Conservation (phyloP, 1,139 yeast genomes). For the Pichia sp. region DNA sequence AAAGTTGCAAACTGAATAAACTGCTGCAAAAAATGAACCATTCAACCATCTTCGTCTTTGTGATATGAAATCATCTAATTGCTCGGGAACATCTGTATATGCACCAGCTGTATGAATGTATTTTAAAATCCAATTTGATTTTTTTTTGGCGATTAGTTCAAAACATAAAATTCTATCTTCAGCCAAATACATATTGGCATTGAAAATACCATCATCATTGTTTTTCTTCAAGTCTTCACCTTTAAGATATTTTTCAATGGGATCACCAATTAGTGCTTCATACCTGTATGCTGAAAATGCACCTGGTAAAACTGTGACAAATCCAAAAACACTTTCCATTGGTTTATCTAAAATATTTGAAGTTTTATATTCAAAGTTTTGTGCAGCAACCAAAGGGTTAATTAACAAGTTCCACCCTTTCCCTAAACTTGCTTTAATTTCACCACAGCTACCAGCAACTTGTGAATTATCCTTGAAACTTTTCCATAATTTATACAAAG, state of each 20-base stretch:
- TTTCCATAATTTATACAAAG: conserved; percentile 74
- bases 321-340: conserved; percentile 76
- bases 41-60: conserved; percentile 83
- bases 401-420: conserved; percentile 37
- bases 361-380: conserved; percentile 77
- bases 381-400: conserved; percentile 79
- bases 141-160: conserved; percentile 68
- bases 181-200: conserved; percentile 76
- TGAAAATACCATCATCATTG: conserved; percentile 59
- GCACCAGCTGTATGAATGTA: conserved; percentile 75
- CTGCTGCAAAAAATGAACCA: conserved; percentile 79
- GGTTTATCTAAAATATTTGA: conserved; percentile 81
- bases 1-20: conserved; percentile 68
- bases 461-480: conserved; percentile 57
- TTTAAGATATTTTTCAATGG: conserved; percentile 70
- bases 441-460: conserved; percentile 90
- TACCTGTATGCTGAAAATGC: conserved; percentile 83
- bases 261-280: conserved; percentile 67
- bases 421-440: conserved; percentile 66
- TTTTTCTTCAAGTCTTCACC: conserved; percentile 63
- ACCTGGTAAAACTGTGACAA: conserved; percentile 76
- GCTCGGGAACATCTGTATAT: conserved; percentile 78
- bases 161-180: conserved; percentile 80
- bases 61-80: conserved; percentile 61
- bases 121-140: conserved; percentile 55